Evolutionary conservation across 2,329 filamentous ascomycete species (phyloP), one percentile per base, ranked within the genome.

Genomic region (Fusarium sarcochroum): DNA sequence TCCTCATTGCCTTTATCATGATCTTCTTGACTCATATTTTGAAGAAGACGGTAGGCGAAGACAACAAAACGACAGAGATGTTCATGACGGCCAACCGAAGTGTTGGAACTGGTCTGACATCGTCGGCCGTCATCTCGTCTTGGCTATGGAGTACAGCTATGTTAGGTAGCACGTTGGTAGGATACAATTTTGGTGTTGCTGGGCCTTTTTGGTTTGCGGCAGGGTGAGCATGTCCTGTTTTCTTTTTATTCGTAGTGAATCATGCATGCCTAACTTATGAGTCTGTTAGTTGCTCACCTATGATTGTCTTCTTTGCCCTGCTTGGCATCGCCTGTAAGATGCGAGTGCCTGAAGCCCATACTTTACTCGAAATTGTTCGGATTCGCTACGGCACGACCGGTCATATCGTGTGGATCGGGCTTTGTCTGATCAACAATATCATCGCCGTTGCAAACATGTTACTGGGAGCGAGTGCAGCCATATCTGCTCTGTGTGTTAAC

Each of bases 151-250:
- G 82, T 21, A 87, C 84, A 0, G 83, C 85, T 0, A 80, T 87
- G 66, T 76, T 87, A 1, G 84, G 84, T 1, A 83, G 83, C 11
- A 80, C 80, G 0, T 77, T 86, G 4, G 83, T 87, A 1, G 85
- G 85, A 1, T 87, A 87, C 65, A 80, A 81, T 49, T 86, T 85
- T 68, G 86, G 86, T 1, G 77, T 87, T 3, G 82, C 85, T 2
- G 85, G 85, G 0, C 85, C 85, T 0, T 87, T 88, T 55, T 88
- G 85, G 86, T 88, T 85, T 60, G 85, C 85, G 4, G 85, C 85
- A 45, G 86, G 85, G 75, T 77, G 58, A 34, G 63, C 38, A 5
- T 20, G 1, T 0, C 3, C 0, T 11, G 1, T 2, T 1, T 14
- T 7, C 6, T 1, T 7, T 4, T 10, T 5, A n/a, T n/a, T n/a